Evolutionary conservation across 305 asterid species (phyloP).

Genomic region (Galium porrigens): DNA sequence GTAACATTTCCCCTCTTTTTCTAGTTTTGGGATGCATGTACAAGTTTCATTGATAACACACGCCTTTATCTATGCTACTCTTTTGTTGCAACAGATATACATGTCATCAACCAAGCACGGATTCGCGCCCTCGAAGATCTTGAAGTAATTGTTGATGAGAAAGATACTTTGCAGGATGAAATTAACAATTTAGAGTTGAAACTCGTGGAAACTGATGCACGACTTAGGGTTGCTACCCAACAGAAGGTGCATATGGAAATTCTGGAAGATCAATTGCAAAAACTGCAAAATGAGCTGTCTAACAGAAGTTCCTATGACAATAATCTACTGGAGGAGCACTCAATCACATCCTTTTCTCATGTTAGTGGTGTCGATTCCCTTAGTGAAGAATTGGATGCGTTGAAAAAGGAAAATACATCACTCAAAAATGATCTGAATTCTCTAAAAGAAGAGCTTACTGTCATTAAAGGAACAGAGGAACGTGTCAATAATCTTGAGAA

Average conservation of each 20-base stretch:
- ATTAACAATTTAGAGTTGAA: conserved; percentile 59
- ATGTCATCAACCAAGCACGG: conserved; percentile 80
- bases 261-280: conserved; percentile 64
- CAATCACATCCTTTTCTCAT: conserved; percentile 25
- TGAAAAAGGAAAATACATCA: conserved; percentile 54
- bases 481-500: conserved; percentile 55
- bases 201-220: conserved; percentile 78
- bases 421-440: conserved; percentile 54
- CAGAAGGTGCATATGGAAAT: conserved; percentile 57
- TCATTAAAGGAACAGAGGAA: conserved; percentile 49
- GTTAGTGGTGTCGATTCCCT: conserved; percentile 23
- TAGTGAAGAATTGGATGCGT: conserved; percentile 42
- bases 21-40: not conserved
- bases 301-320: conserved; percentile 32
- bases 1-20: conserved; percentile 27
- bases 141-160: conserved; percentile 48
- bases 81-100: conserved; percentile 41
- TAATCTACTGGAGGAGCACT: conserved; percentile 22
- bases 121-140: conserved; percentile 61
- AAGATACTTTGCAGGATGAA: conserved; percentile 74
- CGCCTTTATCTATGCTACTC: conserved; percentile 3
- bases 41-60: conserved; percentile 2
- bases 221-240: conserved; percentile 69
- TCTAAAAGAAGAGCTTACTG: conserved; percentile 45
- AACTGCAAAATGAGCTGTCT: conserved; percentile 40